Percentiles rank a stretch among this genome's conserved stretches.
phyloP scores from a whole-genome alignment of 73 alveolate genomes.

The Stentor coeruleus region DNA sequence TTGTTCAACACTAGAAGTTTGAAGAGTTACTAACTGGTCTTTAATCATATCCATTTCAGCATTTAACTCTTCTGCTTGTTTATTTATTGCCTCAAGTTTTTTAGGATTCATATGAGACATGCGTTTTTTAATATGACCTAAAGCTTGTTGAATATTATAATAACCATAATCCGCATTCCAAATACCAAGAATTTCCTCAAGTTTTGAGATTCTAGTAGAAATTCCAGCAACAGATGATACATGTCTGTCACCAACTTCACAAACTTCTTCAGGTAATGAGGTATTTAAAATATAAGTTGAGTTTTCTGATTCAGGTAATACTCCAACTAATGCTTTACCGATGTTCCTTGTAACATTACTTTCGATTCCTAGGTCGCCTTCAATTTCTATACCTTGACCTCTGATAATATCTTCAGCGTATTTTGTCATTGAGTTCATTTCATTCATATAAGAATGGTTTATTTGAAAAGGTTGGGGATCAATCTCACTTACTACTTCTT shows the following conservation, averaged over 20 bases:
- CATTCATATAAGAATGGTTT: not conserved
- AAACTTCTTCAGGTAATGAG: not conserved
- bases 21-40: not conserved
- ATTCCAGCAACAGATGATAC: not conserved
- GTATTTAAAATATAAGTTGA: constrained; percentile 2
- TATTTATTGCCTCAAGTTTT: not conserved
- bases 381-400: constrained; percentile 20
- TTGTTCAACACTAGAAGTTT: constrained; percentile 17
- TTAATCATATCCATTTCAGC: constrained; percentile 19
- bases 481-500: not conserved
- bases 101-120: constrained; percentile 1
- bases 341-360: not conserved
- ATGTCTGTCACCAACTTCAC: constrained; percentile 1
- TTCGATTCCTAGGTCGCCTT: constrained; percentile 25
- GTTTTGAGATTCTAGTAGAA: not conserved
- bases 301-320: not conserved
- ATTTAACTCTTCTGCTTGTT: constrained; percentile 22
- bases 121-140: not conserved
- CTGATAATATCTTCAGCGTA: constrained; percentile 10
- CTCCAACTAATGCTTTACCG: not conserved
- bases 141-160: not conserved
- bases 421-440: not conserved
- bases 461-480: not conserved
- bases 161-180: constrained; percentile 5
- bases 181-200: constrained; percentile 7